Percentiles rank a stretch among this genome's conserved stretches.
Evolutionary conservation across 768 basidiomycete species (phyloP).

Genomic region (Pulveroboletus sp.): DNA sequence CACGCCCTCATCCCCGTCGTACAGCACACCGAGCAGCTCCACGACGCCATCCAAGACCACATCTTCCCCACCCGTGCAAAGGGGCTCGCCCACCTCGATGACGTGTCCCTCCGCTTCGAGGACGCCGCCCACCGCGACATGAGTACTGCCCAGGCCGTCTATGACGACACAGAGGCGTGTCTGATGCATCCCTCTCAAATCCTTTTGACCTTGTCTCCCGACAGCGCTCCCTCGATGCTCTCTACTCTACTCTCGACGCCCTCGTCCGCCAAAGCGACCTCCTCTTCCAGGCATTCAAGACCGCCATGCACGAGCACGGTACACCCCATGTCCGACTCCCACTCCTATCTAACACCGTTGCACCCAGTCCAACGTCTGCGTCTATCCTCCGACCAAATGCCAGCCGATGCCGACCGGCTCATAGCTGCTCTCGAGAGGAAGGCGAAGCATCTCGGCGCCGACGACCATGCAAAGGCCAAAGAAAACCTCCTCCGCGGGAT

Average conservation of each 20-base stretch:
- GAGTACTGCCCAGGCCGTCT: conserved; percentile 38
- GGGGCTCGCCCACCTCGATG: conserved; percentile 52
- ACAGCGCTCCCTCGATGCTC: conserved; percentile 41
- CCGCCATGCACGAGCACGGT: conserved; percentile 47
- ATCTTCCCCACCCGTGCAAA: conserved; percentile 29
- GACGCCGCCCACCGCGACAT: conserved; percentile 40
- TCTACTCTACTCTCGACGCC: conserved; percentile 45
- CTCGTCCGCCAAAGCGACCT: conserved; percentile 45
- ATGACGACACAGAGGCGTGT: conserved; percentile 43
- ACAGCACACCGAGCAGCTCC: conserved; percentile 34
- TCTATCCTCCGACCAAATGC: conserved; percentile 41
- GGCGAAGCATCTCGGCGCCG: conserved; percentile 36
- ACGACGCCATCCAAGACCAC: conserved; percentile 33
- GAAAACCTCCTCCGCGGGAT: conserved; percentile 34
- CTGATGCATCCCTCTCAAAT: conserved; percentile 1
- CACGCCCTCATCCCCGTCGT: conserved; percentile 35
- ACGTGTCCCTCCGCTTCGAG: conserved; percentile 53
- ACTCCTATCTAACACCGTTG: conserved; percentile 7
- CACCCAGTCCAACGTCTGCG: conserved; percentile 43
- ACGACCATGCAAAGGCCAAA: conserved; percentile 33
- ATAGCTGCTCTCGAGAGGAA: conserved; percentile 54
- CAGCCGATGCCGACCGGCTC: conserved; percentile 48
- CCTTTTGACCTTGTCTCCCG: conserved; percentile 12
- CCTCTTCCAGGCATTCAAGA: conserved; percentile 50
- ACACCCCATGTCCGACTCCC: conserved; percentile 14